These are phyloP conservation scores for Leccinum variicolor DNA, from an alignment of 768 basidiomycete species.

Conservation along the genomic window DNA sequence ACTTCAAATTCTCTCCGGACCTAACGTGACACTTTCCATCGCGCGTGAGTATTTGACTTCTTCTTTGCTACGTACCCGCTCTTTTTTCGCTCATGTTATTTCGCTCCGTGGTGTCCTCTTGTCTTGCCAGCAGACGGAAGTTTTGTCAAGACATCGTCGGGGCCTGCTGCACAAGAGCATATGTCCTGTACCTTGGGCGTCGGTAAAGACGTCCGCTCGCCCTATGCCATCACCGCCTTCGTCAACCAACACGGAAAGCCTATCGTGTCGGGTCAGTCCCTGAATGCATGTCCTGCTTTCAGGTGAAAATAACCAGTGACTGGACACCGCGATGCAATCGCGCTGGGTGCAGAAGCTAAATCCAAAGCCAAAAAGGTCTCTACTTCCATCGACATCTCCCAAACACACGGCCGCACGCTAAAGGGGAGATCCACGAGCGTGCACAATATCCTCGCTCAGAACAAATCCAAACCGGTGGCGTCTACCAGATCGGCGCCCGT, in stretches of 20 bases:
- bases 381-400: conserved; percentile 32
- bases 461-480: conserved; percentile 44
- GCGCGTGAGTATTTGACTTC: conserved; percentile 44
- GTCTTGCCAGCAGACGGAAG: conserved; percentile 57
- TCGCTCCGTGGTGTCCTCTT: background rate
- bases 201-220: conserved; percentile 62
- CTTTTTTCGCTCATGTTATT: background rate
- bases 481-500: conserved; percentile 23
- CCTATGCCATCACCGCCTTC: conserved; percentile 77
- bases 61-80: background rate
- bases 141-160: conserved; percentile 79
- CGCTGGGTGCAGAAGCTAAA: conserved; percentile 58
- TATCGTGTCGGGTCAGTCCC: conserved; percentile 71
- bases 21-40: conserved; percentile 35
- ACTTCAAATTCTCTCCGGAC: conserved; percentile 37
- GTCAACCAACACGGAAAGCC: conserved; percentile 79
- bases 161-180: conserved; percentile 67
- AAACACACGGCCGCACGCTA: conserved; percentile 33
- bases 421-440: conserved; percentile 66
- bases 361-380: conserved; percentile 32
- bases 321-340: conserved; percentile 59
- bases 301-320: conserved; percentile 2
- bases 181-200: conserved; percentile 68
- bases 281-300: background rate
- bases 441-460: conserved; percentile 49